Conservation (phyloP, 805 yeast genomes). For the Metschnikowia cerradonensis region DNA sequence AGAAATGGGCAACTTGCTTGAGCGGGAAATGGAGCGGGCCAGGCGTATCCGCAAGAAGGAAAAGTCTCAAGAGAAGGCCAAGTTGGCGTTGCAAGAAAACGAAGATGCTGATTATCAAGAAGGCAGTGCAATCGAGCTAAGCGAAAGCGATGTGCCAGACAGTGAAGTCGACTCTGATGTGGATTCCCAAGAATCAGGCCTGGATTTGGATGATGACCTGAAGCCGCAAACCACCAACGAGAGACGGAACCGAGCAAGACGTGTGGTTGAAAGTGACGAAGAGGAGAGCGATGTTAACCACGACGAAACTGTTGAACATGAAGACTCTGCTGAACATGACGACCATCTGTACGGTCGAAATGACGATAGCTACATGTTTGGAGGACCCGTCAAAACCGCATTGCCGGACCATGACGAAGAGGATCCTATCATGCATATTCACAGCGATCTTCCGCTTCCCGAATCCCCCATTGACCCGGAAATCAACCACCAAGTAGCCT, state of each 20-base stretch:
- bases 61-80: constrained; percentile 35
- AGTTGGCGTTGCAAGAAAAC: constrained; percentile 22
- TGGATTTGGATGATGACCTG: not conserved
- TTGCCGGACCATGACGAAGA: constrained; percentile 8
- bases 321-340: constrained; percentile 5
- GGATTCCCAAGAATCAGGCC: not conserved
- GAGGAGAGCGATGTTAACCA: constrained; percentile 5
- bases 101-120: constrained; percentile 15
- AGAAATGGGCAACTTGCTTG: constrained; percentile 42
- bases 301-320: not conserved
- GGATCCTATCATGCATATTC: constrained; percentile 15
- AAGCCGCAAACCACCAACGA: not conserved
- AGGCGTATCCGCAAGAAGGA: constrained; percentile 43
- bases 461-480: constrained; percentile 8
- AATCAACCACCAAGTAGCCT: constrained; percentile 2
- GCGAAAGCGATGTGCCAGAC: constrained; percentile 23
- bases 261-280: constrained; percentile 13
- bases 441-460: constrained; percentile 12
- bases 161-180: constrained; percentile 10
- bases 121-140: not conserved
- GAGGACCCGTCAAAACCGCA: constrained; percentile 8
- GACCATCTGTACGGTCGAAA: constrained; percentile 14
- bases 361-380: constrained; percentile 19
- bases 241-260: constrained; percentile 8
- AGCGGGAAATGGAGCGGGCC: constrained; percentile 49